Base-by-base conservation (phyloP, 73 alveolate genomes). In the Paramecium octaurelia region DNA sequence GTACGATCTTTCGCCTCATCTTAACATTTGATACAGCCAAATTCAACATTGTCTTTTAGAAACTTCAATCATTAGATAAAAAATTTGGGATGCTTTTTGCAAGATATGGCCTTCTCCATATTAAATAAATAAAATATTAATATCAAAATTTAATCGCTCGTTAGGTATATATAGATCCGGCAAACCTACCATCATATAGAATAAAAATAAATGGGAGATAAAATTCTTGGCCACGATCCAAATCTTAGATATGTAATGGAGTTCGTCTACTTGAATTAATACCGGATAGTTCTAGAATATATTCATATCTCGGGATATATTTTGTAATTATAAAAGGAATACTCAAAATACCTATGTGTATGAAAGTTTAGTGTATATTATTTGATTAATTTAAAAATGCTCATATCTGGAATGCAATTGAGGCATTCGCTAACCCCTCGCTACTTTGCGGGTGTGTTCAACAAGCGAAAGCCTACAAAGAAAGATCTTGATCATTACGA, bases 391-490 rank as follows among this genome's bases (percentile, higher is more conserved):
- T 34, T 34, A 71, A 71, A 71, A 29, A 71, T 71, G 86, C 57
- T 71, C 14, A 71, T 34, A 71, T 71, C 86, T 71, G 86, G 86
- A 71, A 71, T 71, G 86, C 58, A 29, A 29, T 34, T 71, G 59
- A 71, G 86, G 86, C 86, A 36, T 71, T 71, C 86, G 86, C 60
- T 71, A n/a, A 36, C 89, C 16, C 64, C 70, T 18, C 89, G 48
- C 40, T 76, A 38, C 14, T 40, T 40, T 76, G 89, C 89, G 18
- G 93, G 93, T 40, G 89, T 75, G 57, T 75, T 75, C 18, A 88
- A 88, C 44, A 88, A 88, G 87, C 68, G 93, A 9, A 88, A 88
- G 93, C 85, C 85, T 10, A 88, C 93, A 20, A 44, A 75, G 50
- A 80, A 58, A 43, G 93, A 88, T 84, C 75, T 88, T 29, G 93